A percentile compares a stretch with the other conserved stretches of the same genome.
Evolutionary conservation across 129 eudicot genomes (phyloP).

Genomic region (Arctium lappa): DNA sequence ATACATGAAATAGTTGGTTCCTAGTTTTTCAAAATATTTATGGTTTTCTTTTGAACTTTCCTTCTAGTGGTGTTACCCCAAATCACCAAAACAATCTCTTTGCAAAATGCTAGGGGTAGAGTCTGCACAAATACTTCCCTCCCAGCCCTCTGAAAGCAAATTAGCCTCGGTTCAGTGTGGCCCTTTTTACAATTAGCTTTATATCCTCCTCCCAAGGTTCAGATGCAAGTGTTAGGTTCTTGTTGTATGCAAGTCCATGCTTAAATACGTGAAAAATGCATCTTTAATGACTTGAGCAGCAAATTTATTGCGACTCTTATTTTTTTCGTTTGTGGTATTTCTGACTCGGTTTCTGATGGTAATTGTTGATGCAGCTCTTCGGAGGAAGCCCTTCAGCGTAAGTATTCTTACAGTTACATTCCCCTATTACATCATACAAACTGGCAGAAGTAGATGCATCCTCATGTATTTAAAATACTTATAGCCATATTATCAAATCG

Average conservation of each 20-base stretch:
- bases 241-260: too few species aligned
- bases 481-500: background rate
- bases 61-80: background rate
- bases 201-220: too few species aligned
- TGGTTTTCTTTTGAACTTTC: background rate
- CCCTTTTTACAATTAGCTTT: background rate
- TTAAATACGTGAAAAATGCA: background rate
- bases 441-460: background rate
- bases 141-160: too few species aligned
- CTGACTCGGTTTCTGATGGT: constrained; percentile 1
- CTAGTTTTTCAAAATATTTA: background rate
- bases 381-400: constrained; percentile 74
- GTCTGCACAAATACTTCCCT: too few species aligned
- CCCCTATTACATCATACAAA: constrained; percentile 1
- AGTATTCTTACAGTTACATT: constrained; percentile 27
- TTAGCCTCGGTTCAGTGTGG: background rate
- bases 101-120: background rate
- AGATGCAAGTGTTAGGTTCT: too few species aligned
- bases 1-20: background rate
- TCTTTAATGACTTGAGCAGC: background rate
- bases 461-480: background rate
- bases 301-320: background rate
- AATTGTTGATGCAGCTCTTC: constrained; percentile 53
- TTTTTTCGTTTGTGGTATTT: background rate
- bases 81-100: background rate